Evolutionary conservation across 139 green algal genomes (phyloP).

Genomic region (Raphidocelis subcapitata): DNA sequence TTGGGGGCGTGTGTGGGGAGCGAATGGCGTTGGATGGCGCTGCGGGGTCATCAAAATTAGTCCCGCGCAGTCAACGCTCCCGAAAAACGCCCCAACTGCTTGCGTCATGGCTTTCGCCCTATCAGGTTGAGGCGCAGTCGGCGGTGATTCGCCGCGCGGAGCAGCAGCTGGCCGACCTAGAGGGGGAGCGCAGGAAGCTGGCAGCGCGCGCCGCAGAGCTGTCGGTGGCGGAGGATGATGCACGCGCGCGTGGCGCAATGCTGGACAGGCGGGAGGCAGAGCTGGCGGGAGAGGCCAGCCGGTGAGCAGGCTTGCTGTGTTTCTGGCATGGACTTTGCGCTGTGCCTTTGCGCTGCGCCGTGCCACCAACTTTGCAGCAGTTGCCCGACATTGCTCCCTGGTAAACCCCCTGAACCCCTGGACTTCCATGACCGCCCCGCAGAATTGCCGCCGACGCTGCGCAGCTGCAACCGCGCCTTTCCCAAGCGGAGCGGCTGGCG

Average conservation of each 20-base stretch:
- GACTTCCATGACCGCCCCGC: too few species aligned
- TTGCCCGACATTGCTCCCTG: neutral
- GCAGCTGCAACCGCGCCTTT: conserved; percentile 12
- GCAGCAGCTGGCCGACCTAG: conserved; percentile 2
- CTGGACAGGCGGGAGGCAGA: conserved; percentile 12
- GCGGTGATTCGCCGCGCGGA: conserved; percentile 16
- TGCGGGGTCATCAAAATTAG: too few species aligned
- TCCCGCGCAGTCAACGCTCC: too few species aligned
- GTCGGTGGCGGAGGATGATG: conserved; percentile 5
- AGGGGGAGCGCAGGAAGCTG: conserved; percentile 6
- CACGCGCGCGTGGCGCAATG: neutral
- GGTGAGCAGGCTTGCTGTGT: conserved; percentile 2
- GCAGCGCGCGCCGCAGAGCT: neutral
- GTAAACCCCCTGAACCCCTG: neutral
- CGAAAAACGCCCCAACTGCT: too few species aligned
- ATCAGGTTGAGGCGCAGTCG: conserved; percentile 19
- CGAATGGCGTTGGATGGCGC: neutral
- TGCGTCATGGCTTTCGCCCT: too few species aligned
- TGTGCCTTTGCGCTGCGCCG: neutral
- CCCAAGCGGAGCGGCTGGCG: conserved; percentile 20
- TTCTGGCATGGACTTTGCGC: neutral
- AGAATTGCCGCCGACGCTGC: conserved; percentile 17
- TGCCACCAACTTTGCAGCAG: neutral
- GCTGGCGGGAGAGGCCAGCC: conserved; percentile 10
- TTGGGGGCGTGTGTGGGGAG: neutral